These are phyloP conservation scores for Castanopsis chinensis DNA, from an alignment of 306 rosid species.

Conservation along the genomic window DNA sequence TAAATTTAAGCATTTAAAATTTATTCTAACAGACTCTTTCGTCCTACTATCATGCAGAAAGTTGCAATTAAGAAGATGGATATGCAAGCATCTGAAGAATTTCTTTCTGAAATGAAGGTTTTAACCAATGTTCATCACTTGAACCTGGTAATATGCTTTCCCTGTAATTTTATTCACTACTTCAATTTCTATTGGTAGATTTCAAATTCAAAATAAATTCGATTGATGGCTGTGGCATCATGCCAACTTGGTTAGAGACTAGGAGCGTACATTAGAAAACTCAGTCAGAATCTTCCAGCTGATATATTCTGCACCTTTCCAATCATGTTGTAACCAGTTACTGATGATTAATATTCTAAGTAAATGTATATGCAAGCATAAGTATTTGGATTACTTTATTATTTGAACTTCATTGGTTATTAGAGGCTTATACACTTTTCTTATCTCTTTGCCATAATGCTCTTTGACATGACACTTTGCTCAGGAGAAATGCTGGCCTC, in stretches of 20 bases:
- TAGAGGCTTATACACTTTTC: too few relatives aligned
- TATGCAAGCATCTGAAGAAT: constrained; percentile 73
- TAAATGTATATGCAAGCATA: background rate
- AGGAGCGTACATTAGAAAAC: background rate
- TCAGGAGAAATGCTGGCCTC: background rate
- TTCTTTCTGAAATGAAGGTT: constrained; percentile 66
- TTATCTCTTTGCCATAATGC: background rate
- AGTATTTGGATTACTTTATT: background rate
- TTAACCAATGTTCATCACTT: constrained; percentile 78
- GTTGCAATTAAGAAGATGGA: constrained; percentile 81
- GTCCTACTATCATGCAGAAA: constrained; percentile 35
- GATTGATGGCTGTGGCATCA: background rate
- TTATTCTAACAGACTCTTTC: background rate
- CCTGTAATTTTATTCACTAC: background rate
- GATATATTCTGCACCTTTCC: background rate
- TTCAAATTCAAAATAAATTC: background rate
- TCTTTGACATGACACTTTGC: background rate
- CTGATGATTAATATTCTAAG: background rate
- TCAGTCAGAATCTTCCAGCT: background rate
- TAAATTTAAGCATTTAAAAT: too few relatives aligned
- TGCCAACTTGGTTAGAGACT: background rate
- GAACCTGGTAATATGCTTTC: constrained; percentile 58
- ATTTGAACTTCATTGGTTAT: background rate
- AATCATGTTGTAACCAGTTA: background rate
- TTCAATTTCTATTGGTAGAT: background rate